Base-by-base conservation (phyloP, 805 yeast genomes). In the Yamadazyma sp. region DNA sequence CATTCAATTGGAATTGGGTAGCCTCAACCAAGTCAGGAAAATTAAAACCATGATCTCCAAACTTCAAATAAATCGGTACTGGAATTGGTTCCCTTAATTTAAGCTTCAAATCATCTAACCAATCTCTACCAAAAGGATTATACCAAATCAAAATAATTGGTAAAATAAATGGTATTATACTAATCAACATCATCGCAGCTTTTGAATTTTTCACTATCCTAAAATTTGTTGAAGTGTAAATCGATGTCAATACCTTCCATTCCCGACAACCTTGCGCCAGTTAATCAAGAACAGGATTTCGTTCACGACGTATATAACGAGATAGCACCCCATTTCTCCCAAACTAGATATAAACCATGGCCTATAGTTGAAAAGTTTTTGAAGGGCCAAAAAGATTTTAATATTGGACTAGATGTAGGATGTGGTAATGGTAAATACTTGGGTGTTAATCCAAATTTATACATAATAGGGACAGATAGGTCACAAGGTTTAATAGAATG, bases 381-480 rank as follows among this genome's bases (percentile, higher is more conserved):
- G 29, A 52, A 48, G 8, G 47, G 58, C 1, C 74, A 76, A 48
- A 40, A 54, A 0, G 61, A 62, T 5, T 82, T 86, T 27, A 62
- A 81, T 1, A 43, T 91, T 0, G 98, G 98, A 1, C 69, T 88
- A 19, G 98, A 93, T 61, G 86, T 91, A 14, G 98, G 98, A 0
- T 91, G 98, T 58, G 98, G 98, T 3, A 93, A 93, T 56, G 98
- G 98, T 2, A 93, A 93, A 54, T 93, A 93, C 54, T 57, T 91
- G 26, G 74, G 73, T 2, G 73, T 88, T 9, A 89, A 91, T 56
- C 66, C 73, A 7, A 70, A 82, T 29, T 56, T 91, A 3, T 81
- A 57, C 50, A 70, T 89, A 19, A 56, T 91, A 12, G 98, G 96
- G 25, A 77, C 71, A 35, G 91, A 82, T 43, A 69, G 82, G 35